Conservation (phyloP, 176 grass and related monocot species). For the Zizania latifolia region DNA sequence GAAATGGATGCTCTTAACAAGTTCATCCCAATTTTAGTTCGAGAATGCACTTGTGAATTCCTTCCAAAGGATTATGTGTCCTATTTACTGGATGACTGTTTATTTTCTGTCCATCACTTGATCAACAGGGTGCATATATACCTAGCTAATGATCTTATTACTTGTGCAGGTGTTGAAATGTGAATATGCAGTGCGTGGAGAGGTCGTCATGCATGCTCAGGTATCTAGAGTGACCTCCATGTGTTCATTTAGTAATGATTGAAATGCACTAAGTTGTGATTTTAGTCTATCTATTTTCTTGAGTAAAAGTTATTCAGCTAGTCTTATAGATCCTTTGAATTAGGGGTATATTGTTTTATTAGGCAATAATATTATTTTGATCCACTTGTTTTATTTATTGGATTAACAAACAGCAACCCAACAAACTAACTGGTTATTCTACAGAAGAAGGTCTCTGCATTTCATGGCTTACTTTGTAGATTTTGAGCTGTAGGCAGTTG, state of each 20-base stretch:
- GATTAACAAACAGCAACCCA: slow-evolving; percentile 10
- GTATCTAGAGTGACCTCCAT: slow-evolving; percentile 32
- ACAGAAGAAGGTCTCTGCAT: background rate
- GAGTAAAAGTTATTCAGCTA: background rate
- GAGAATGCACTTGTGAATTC: background rate
- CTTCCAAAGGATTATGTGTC: background rate
- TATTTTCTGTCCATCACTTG: slow-evolving; percentile 6
- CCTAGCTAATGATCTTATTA: slow-evolving; percentile 11
- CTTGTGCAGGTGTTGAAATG: slow-evolving; percentile 78
- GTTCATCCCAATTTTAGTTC: background rate
- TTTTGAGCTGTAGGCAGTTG: background rate
- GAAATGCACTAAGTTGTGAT: background rate
- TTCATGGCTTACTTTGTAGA: background rate
- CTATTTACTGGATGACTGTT: background rate
- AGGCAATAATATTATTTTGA: background rate
- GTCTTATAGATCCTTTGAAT: background rate
- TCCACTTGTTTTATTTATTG: background rate
- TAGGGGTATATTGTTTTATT: background rate
- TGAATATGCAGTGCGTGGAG: slow-evolving; percentile 92
- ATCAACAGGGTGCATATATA: background rate
- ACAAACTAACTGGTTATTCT: background rate
- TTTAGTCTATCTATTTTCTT: slow-evolving; percentile 1
- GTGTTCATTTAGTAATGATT: slow-evolving; percentile 16
- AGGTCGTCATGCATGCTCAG: slow-evolving; percentile 92
- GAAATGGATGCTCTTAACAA: background rate